Evolutionary conservation across 176 grass and related monocot genomes (phyloP).

Genomic region (Carex pumila): DNA sequence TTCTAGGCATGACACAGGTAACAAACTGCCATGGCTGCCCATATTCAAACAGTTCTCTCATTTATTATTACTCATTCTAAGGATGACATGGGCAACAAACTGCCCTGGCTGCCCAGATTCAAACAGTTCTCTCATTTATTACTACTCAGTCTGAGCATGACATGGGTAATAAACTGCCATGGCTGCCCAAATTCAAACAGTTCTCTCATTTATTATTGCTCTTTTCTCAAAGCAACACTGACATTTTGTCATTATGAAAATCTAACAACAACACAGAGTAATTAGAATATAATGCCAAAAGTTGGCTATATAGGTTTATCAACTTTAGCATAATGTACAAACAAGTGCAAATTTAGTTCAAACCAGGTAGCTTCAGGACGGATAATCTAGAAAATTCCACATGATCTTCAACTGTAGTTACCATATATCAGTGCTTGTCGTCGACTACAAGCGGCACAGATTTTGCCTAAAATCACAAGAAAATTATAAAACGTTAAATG

Average conservation of each 20-base stretch:
- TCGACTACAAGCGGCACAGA: constrained; percentile 62
- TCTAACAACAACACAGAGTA: background rate
- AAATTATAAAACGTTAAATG: background rate
- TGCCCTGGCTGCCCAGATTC: too few relatives aligned
- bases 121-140: too few relatives aligned
- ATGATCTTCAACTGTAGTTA: background rate
- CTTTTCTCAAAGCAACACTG: too few relatives aligned
- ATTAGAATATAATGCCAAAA: background rate
- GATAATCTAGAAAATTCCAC: background rate
- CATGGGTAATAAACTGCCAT: background rate
- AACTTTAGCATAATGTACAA: background rate
- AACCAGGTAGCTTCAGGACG: background rate
- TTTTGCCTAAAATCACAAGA: constrained; percentile 46
- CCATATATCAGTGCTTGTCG: constrained; percentile 25
- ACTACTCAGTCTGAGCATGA: background rate
- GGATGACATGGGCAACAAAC: too few relatives aligned
- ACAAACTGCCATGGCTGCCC: too few relatives aligned
- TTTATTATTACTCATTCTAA: background rate
- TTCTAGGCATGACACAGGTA: too few relatives aligned
- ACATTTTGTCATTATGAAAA: background rate
- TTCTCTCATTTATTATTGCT: background rate
- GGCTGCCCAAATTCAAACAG: background rate
- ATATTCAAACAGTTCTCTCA: too few relatives aligned
- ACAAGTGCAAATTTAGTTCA: background rate
- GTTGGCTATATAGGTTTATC: background rate